Base-by-base conservation (phyloP, 1,284 basidiomycete species). In the Cerrena zonata region DNA sequence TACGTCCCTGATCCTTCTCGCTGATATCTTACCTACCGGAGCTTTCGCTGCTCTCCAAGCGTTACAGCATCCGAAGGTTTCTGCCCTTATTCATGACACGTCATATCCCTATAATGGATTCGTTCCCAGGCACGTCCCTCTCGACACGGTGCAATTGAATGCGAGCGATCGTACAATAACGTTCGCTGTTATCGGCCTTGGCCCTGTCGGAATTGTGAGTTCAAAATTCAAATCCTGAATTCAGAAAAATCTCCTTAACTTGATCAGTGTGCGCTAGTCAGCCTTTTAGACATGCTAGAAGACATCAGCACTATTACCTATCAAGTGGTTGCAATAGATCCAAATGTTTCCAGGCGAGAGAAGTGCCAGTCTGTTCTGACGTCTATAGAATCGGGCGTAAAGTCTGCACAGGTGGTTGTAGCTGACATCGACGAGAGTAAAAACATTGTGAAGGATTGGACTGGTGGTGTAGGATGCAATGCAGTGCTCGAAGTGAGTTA, bases 1-100 rank as follows among this genome's bases (percentile, higher is more conserved):
- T 56, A 75, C 74, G 30, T 84, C 84, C 0, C 69, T 87, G 24
- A 70, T 88, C n/a, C 69, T 91, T 37, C 73, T 90, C n/a, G 86
- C 84, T 12, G 89, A 92, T 60, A 89, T 89, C 56, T 72, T 89
- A 11, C 87, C 89, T 1, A 90, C 88, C 0, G 88, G 85, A 4
- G 75, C 83, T 36, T 91, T 89, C 61, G 88, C 87, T 10, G 82
- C 84, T 5, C 63, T 82, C 49, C 89, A 91, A 59, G 82, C 81
- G 2, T 59, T 88, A 50, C 79, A 80, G 52, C 86, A 89, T 59
- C 81, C 85, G 5, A 89, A 89, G 64, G 67, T 82, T 2, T 68
- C 74, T 13, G 78, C 83, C 4, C 69, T 82, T 18, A 56, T 86
- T 27, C 77, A 72, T 0, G 80, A 79, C 1, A 69, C 61, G 34